A percentile compares a stretch with the other conserved stretches of the same genome.
Evolutionary conservation across 1,284 basidiomycete species (phyloP).

Genomic region (Cryptococcus neoformans): DNA sequence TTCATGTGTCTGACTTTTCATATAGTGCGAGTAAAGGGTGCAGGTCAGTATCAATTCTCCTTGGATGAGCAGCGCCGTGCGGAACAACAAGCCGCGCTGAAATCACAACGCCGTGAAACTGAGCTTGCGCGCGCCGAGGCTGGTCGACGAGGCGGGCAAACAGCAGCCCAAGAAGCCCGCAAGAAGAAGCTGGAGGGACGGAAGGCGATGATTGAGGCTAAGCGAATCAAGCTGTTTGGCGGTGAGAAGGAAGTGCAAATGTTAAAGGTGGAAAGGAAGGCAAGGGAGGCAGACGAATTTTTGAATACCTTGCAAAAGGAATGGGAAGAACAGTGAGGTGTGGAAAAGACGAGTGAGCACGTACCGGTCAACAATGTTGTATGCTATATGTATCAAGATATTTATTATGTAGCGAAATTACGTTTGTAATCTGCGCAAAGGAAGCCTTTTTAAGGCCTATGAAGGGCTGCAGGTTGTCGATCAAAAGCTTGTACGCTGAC

Average conservation of each 20-base stretch:
- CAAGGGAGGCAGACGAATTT: slow-evolving; percentile 37
- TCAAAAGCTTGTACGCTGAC: no score
- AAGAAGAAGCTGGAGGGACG: slow-evolving; percentile 80
- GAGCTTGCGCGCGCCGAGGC: slow-evolving; percentile 57
- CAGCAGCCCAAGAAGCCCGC: slow-evolving; percentile 62
- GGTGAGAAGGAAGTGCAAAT: slow-evolving; percentile 33
- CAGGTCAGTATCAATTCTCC: slow-evolving; percentile 86
- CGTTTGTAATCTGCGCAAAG: background rate
- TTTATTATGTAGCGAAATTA: background rate
- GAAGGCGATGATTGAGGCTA: slow-evolving; percentile 70
- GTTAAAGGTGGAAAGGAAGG: slow-evolving; percentile 21
- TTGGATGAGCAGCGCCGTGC: slow-evolving; percentile 69
- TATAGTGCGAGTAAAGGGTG: slow-evolving; percentile 69
- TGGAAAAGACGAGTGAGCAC: background rate
- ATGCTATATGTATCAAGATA: background rate
- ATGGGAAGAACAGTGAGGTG: slow-evolving; percentile 1
- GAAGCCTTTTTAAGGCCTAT: no score
- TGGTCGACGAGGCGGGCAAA: slow-evolving; percentile 31
- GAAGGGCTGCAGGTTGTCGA: no score
- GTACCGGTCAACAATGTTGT: background rate
- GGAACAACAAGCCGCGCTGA: slow-evolving; percentile 75
- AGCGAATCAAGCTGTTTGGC: slow-evolving; percentile 63
- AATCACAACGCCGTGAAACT: slow-evolving; percentile 66
- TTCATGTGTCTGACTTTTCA: background rate
- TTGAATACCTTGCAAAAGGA: slow-evolving; percentile 33